Conservation (phyloP, 2,329 filamentous ascomycete species). For the Zasmidium cellare region DNA sequence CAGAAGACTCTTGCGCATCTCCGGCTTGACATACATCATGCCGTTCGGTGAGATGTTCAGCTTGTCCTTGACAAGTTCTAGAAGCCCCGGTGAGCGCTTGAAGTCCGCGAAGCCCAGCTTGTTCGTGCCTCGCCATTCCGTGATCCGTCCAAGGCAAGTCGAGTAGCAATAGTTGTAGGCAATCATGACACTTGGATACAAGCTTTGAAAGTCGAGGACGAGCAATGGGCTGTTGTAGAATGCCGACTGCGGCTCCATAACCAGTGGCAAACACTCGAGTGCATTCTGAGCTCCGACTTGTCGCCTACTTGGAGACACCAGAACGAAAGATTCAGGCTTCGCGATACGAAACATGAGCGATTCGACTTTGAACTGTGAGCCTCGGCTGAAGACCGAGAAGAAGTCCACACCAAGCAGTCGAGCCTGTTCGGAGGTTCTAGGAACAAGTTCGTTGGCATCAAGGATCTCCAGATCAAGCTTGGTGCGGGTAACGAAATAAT, state of each 20-base stretch:
- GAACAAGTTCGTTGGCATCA: constrained; percentile 83
- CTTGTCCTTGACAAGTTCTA: constrained; percentile 77
- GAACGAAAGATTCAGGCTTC: constrained; percentile 90
- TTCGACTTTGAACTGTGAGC: constrained; percentile 98
- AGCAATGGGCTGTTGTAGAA: constrained; percentile 90
- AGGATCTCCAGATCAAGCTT: constrained; percentile 87
- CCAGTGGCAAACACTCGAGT: constrained; percentile 86
- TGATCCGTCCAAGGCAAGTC: constrained; percentile 84
- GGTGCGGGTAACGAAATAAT: constrained; percentile 74
- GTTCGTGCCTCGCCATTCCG: constrained; percentile 83
- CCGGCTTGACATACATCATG: constrained; percentile 87
- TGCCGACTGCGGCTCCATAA: constrained; percentile 95
- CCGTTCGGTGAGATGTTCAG: constrained; percentile 95
- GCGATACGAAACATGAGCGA: constrained; percentile 98
- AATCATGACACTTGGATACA: constrained; percentile 98
- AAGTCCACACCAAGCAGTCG: constrained; percentile 92
- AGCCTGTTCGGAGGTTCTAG: constrained; percentile 91
- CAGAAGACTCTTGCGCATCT: constrained; percentile 83
- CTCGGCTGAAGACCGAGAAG: constrained; percentile 90
- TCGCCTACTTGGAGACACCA: constrained; percentile 85
- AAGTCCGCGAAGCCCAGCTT: constrained; percentile 96
- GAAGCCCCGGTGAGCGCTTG: constrained; percentile 69
- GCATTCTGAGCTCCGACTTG: constrained; percentile 95
- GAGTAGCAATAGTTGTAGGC: constrained; percentile 99
- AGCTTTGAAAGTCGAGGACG: constrained; percentile 91